phyloP scores from a whole-genome alignment of 495 filamentous ascomycete genomes.

The Parachaetomium inaequale region DNA sequence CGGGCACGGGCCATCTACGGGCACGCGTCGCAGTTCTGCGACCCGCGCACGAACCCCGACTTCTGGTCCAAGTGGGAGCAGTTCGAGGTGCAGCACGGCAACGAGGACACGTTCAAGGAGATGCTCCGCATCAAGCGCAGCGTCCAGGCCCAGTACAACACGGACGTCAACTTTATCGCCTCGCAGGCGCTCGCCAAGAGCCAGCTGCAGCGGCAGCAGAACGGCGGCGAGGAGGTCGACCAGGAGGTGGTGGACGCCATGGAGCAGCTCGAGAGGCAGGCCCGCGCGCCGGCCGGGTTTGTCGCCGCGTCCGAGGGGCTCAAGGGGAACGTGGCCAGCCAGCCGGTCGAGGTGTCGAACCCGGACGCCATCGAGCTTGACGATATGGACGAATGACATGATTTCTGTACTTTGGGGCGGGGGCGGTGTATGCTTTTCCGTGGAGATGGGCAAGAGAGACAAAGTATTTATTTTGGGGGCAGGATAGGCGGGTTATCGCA shows the following conservation, averaged over 20 bases:
- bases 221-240: constrained; percentile 42
- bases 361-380: constrained; percentile 90
- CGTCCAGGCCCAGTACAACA: constrained; percentile 96
- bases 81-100: constrained; percentile 96
- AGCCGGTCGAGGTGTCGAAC: constrained; percentile 57
- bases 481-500: not conserved
- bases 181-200: constrained; percentile 86
- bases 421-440: not conserved
- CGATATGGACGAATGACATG: constrained; percentile 48
- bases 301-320: constrained; percentile 80
- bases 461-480: not conserved
- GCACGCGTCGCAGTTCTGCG: constrained; percentile 95
- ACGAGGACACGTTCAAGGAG: constrained; percentile 99
- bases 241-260: constrained; percentile 73
- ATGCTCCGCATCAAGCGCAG: constrained; percentile 97
- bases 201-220: constrained; percentile 54
- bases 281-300: constrained; percentile 84
- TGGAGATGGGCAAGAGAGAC: not conserved
- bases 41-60: constrained; percentile 79
- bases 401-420: not conserved
- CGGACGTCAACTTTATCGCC: constrained; percentile 97
- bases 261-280: constrained; percentile 84
- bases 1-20: constrained; percentile 92
- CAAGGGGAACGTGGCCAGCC: constrained; percentile 59
- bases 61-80: constrained; percentile 98